Evolutionary conservation across 306 rosid species (phyloP), one percentile per base, ranked within the genome.

Genomic region (Biancaea sappan): DNA sequence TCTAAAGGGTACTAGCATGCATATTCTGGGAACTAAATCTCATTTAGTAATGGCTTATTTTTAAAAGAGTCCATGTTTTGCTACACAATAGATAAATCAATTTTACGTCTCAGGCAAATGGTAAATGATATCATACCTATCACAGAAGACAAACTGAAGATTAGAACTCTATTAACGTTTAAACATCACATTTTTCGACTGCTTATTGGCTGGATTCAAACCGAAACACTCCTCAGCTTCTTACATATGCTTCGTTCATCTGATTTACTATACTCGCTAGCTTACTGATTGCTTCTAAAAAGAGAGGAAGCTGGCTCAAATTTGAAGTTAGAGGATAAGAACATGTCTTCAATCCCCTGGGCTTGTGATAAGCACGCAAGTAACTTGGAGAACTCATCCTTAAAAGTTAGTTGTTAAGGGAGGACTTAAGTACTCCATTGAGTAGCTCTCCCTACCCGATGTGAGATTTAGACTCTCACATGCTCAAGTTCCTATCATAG

Each of bases 51-150:
- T 3, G n/a, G 48, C 48, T 1, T 43, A 12, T 43, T 43, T 43
- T 43, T 43, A 11, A 43, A 43, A 11, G 48, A 12, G 48, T 43
- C 48, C 48, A 14, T 43, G 18, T 14, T 43, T 43, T 18, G 14
- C 2, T 43, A 43, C n/a, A 47, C 29, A 58, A 41, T 44, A 56
- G 10, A 59, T 6, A 66, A 59, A 28, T 41, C 54, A 51, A 32
- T 21, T 68, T 21, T 29, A 77, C 37, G 35, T 14, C 47, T 25
- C 31, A 16, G 25, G 14, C 21, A 57, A 25, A 19, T 9, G n/a
- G 34, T 46, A 65, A 66, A 65, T 9, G 16, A 31, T 53, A 81
- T 48, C 59, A 34, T 62, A 70, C 43, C 43, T 38, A 34, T 38
- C 9, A 7, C 9, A 0, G 43, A 38, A 38, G 2, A 9, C 9